phyloP scores from a whole-genome alignment of 441 rosid genomes.

The Cnidoscolus chayamansa region DNA sequence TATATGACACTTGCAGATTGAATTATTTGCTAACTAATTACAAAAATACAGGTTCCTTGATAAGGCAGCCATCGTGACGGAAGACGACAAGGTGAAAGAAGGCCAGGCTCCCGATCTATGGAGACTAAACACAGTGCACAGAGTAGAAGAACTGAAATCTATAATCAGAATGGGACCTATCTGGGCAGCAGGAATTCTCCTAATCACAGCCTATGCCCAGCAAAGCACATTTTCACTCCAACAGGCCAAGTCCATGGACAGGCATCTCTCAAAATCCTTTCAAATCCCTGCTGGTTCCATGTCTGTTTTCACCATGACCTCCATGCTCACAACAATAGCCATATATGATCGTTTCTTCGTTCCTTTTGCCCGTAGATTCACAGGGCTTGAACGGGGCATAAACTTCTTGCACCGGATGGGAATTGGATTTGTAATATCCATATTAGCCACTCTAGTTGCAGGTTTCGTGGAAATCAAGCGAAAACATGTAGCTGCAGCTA shows the following conservation, averaged over 20 bases:
- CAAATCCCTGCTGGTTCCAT: slow-evolving; percentile 88
- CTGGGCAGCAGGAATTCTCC: slow-evolving; percentile 83
- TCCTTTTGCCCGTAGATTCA: slow-evolving; percentile 47
- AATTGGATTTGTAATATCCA: slow-evolving; percentile 68
- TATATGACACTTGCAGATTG: too few relatives aligned
- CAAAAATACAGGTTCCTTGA: slow-evolving; percentile 56
- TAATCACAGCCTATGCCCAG: slow-evolving; percentile 82
- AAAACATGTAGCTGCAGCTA: slow-evolving; percentile 47
- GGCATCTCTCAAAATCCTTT: slow-evolving; percentile 61
- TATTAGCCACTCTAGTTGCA: slow-evolving; percentile 70
- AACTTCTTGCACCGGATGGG: slow-evolving; percentile 80
- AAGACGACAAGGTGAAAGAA: slow-evolving; percentile 48
- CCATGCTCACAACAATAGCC: slow-evolving; percentile 73
- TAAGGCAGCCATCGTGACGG: slow-evolving; percentile 72
- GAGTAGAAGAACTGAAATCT: slow-evolving; percentile 86
- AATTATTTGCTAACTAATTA: neutral
- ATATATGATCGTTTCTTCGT: slow-evolving; percentile 66
- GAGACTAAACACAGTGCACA: slow-evolving; percentile 80
- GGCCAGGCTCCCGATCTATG: slow-evolving; percentile 54
- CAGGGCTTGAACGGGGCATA: slow-evolving; percentile 84
- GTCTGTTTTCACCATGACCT: slow-evolving; percentile 73
- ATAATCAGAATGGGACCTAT: slow-evolving; percentile 90
- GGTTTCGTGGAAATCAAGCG: slow-evolving; percentile 71
- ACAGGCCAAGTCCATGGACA: slow-evolving; percentile 89
- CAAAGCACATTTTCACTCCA: slow-evolving; percentile 83